Conservation (phyloP, 495 filamentous ascomycete species). For the Thozetella sp. region DNA sequence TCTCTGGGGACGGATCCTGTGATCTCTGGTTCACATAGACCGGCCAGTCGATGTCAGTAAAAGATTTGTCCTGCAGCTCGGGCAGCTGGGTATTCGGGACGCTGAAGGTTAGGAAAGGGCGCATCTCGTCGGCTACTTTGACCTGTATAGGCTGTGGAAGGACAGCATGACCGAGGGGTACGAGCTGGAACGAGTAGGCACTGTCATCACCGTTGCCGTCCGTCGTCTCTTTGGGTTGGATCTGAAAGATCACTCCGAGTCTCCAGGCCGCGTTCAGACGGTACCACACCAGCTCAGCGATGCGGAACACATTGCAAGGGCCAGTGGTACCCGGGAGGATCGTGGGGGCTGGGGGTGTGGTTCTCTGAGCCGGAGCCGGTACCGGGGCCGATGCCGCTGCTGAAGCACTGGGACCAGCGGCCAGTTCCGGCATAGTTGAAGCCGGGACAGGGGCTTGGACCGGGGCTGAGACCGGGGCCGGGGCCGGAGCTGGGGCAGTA, state of each 20-base stretch:
- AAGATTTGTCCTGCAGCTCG: conserved; percentile 19
- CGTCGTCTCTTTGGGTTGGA: conserved; percentile 7
- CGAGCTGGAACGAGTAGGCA: conserved; percentile 19
- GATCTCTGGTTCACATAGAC: conserved; percentile 13
- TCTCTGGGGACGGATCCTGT: conserved; percentile 8
- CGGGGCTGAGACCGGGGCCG: too few species aligned
- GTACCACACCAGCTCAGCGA: conserved; percentile 46
- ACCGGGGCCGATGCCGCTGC: conserved; percentile 8
- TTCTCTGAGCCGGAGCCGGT: conserved; percentile 5
- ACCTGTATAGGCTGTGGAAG: conserved; percentile 17
- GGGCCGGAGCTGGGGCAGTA: not conserved
- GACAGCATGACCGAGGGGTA: conserved; percentile 23
- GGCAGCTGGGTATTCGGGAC: conserved; percentile 27
- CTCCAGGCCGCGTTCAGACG: conserved; percentile 33
- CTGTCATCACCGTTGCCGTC: conserved; percentile 12
- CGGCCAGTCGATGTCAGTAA: conserved; percentile 28
- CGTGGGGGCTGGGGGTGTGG: conserved; percentile 1
- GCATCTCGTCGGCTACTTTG: conserved; percentile 35
- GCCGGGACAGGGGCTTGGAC: not conserved
- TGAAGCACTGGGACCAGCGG: not conserved
- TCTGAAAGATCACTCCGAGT: conserved; percentile 32
- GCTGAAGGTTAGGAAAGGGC: conserved; percentile 47
- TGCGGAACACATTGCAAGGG: conserved; percentile 32
- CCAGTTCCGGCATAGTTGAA: not conserved
- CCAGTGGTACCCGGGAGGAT: conserved; percentile 19